A percentile compares a stretch with the other conserved stretches of the same genome.
These are phyloP conservation scores for Aspergillus funiculosus DNA, from an alignment of 495 filamentous ascomycete genomes.

Conservation along the genomic window DNA sequence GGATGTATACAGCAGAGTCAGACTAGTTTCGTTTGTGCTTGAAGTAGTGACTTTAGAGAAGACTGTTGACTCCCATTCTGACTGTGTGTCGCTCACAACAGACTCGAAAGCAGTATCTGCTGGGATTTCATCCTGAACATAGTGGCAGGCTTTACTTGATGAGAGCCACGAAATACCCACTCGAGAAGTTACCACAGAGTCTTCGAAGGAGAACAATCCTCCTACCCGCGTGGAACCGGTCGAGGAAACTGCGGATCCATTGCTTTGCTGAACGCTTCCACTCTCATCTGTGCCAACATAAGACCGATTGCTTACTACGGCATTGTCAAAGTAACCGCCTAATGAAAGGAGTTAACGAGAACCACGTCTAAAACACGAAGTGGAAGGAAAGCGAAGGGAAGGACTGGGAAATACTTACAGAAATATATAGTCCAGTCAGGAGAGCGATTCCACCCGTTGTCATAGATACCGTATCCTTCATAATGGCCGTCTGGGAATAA, in stretches of 20 bases:
- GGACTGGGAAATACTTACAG: slow-evolving; percentile 46
- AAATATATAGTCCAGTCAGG: slow-evolving; percentile 63
- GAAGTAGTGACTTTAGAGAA: slow-evolving; percentile 58
- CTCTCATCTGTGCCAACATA: slow-evolving; percentile 26
- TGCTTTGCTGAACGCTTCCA: slow-evolving; percentile 26
- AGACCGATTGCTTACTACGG: slow-evolving; percentile 31
- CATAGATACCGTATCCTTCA: slow-evolving; percentile 58
- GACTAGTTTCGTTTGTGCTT: slow-evolving; percentile 47
- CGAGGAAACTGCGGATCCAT: slow-evolving; percentile 25
- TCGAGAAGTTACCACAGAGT: slow-evolving; percentile 47
- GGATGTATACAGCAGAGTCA: slow-evolving; percentile 58
- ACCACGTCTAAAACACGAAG: neutral
- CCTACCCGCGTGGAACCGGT: slow-evolving; percentile 29
- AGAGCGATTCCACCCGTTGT: slow-evolving; percentile 57
- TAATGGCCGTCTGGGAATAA: slow-evolving; percentile 51
- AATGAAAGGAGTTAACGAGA: neutral
- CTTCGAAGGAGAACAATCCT: slow-evolving; percentile 31
- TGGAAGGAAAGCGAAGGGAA: neutral
- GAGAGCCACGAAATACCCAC: slow-evolving; percentile 72
- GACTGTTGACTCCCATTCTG: slow-evolving; percentile 56
- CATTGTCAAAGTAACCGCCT: slow-evolving; percentile 53
- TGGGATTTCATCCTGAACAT: slow-evolving; percentile 56
- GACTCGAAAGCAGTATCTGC: slow-evolving; percentile 37
- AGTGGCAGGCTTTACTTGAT: slow-evolving; percentile 53
- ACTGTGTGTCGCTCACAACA: slow-evolving; percentile 43